Evolutionary conservation across 148 eudicot genomes (phyloP), one percentile per base, ranked within the genome.

Genomic region (Agrostemma githago): DNA sequence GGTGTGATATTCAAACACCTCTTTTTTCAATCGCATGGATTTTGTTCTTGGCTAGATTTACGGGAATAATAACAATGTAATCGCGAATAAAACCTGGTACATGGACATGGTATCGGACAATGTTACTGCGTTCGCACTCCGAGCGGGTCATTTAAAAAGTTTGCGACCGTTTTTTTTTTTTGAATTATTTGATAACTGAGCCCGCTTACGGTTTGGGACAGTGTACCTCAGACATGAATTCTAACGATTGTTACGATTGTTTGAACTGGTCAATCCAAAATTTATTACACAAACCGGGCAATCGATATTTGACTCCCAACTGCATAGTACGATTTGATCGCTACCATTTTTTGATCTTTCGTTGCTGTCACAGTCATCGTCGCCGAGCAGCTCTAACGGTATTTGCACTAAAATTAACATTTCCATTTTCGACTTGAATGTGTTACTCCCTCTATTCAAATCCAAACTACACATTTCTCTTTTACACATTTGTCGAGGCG

Each of bases 301-400:
- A 15, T 11, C 67, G 71, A 9, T 51, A 76, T 56, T 1, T 71
- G 62, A 34, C 19, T 8, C 80, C 76, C 15, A 78, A 78, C 38
- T 75, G 86, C 57, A 63, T 26, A 26, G 10, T 78, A 16, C 75
- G 80, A 20, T 81, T 56, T 40, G 86, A 60, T 37, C 21, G 2
- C 64, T 67, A 4, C 70, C 60, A 16, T 84, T 84, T 53, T 81
- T 60, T 53, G 71, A 60, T 8, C 60, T 70, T 6, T 51, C 70
- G 5, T 67, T 16, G 5, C 4, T 43, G 54, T 54, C 70, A 8
- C 14, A 8, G 3, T 15, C 2, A 10, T 15, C 54, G 54, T 48
- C 54, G 9, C 54, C 54, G 2, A 46, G 11, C 53, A 46, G 53
- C 53, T 46, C 53, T 7, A 46, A 2, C 10, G 53, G 53, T n/a